A percentile compares a stretch with the other conserved stretches of the same genome.
These are phyloP conservation scores for Chenopodium suecicum DNA, from an alignment of 148 eudicot genomes.

Conservation along the genomic window DNA sequence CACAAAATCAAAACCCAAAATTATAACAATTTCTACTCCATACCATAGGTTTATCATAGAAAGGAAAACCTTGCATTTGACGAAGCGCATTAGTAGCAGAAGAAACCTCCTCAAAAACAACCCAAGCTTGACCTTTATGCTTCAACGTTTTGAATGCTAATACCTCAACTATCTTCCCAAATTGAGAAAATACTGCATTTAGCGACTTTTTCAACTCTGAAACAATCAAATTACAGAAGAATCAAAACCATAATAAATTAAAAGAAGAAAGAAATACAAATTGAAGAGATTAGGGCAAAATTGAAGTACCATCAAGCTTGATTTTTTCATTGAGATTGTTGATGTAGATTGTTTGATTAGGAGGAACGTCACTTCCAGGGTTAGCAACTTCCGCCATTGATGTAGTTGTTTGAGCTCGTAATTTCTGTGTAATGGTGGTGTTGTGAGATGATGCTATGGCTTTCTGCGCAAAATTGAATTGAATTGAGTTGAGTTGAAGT, in stretches of 20 bases:
- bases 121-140: conserved; percentile 99
- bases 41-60: conserved; percentile 98
- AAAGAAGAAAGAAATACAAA: background rate
- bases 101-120: conserved; percentile 82
- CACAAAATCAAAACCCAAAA: background rate
- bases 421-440: background rate
- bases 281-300: conserved; percentile 20
- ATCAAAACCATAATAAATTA: background rate
- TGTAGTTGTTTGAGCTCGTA: background rate
- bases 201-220: conserved; percentile 87
- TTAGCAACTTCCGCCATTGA: conserved; percentile 65
- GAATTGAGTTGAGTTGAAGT: too few relatives aligned
- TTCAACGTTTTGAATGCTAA: conserved; percentile 94
- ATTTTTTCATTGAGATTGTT: conserved; percentile 93
- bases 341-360: conserved; percentile 82
- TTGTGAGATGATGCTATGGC: background rate
- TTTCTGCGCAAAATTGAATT: background rate
- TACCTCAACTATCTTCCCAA: conserved; percentile 91
- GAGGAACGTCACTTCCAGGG: conserved; percentile 42
- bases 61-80: conserved; percentile 92
- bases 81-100: conserved; percentile 80
- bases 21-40: background rate
- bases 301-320: conserved; percentile 68
- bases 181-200: conserved; percentile 82
- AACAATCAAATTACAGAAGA: background rate